Evolutionary conservation across 2,329 filamentous ascomycete genomes (phyloP).

Genomic region (Penicillium sp.): DNA sequence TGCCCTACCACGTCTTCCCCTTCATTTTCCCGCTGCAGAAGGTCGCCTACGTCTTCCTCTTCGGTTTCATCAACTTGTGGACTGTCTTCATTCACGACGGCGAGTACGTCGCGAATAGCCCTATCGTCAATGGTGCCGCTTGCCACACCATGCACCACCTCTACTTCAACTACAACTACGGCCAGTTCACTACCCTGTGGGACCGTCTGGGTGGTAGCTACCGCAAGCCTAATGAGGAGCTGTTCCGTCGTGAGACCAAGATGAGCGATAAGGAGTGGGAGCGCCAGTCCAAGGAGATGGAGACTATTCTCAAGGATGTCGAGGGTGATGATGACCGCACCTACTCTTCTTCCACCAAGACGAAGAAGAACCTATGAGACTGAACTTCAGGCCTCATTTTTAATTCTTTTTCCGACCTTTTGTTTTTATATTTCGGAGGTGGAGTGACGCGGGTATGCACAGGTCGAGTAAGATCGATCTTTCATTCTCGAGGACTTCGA

Average conservation of each 20-base stretch:
- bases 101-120: conserved; percentile 88
- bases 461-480: background rate
- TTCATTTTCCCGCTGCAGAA: conserved; percentile 94
- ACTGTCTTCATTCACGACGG: conserved; percentile 96
- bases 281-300: conserved; percentile 76
- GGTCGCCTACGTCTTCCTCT: conserved; percentile 82
- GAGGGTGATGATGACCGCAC: conserved; percentile 61
- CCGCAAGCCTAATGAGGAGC: conserved; percentile 80
- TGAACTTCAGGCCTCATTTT: conserved; percentile 3
- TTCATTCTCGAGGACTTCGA: background rate
- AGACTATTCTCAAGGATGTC: conserved; percentile 76
- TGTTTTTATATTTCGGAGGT: background rate
- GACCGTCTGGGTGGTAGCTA: conserved; percentile 88
- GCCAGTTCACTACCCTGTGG: conserved; percentile 92
- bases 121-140: conserved; percentile 93
- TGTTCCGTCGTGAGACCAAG: conserved; percentile 85
- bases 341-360: conserved; percentile 44
- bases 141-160: conserved; percentile 93
- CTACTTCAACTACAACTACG: conserved; percentile 91
- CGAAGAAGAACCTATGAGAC: conserved; percentile 48
- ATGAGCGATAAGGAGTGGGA: conserved; percentile 82
- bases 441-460: background rate
- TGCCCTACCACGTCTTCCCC: conserved; percentile 93
- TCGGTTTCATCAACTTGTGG: conserved; percentile 95
- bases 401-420: background rate